Conservation (phyloP, 352 stramenopile genomes). For the Phytophthora fragariaefolia region DNA sequence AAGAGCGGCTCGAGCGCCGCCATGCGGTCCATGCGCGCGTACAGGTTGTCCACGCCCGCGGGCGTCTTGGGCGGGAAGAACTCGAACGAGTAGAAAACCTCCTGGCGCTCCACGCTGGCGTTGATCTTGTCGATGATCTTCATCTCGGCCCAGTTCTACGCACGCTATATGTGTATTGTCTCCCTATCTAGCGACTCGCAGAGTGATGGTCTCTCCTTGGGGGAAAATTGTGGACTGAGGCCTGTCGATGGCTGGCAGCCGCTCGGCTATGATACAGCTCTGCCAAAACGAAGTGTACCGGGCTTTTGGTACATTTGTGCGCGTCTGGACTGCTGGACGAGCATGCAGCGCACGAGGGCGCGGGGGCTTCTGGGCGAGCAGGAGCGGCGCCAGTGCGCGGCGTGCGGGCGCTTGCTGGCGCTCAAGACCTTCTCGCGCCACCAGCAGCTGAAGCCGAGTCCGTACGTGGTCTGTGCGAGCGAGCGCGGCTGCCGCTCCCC, state of each 20-base stretch:
- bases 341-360: conserved; percentile 23
- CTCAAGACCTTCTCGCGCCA: conserved; percentile 49
- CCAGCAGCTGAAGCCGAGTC: conserved; percentile 49
- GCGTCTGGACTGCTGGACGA: conserved; percentile 14
- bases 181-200: not conserved
- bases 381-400: conserved; percentile 27
- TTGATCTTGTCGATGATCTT: conserved; percentile 93
- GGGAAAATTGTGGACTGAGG: conserved; percentile 25
- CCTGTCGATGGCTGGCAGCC: conserved; percentile 22
- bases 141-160: conserved; percentile 45
- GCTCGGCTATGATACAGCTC: conserved; percentile 24
- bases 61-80: conserved; percentile 99
- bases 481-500: not conserved
- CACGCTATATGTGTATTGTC: not conserved
- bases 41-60: conserved; percentile 97
- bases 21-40: conserved; percentile 97
- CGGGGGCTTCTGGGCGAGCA: conserved; percentile 6
- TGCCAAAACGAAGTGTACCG: too few relatives aligned
- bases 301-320: not conserved
- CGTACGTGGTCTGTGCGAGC: conserved; percentile 43
- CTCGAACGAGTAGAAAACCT: conserved; percentile 97
- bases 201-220: conserved; percentile 6
- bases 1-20: conserved; percentile 95
- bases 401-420: conserved; percentile 34
- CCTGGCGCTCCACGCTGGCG: conserved; percentile 74